Evolutionary conservation across 2,329 filamentous ascomycete genomes (phyloP).

Genomic region (Neofusicoccum cordaticola): DNA sequence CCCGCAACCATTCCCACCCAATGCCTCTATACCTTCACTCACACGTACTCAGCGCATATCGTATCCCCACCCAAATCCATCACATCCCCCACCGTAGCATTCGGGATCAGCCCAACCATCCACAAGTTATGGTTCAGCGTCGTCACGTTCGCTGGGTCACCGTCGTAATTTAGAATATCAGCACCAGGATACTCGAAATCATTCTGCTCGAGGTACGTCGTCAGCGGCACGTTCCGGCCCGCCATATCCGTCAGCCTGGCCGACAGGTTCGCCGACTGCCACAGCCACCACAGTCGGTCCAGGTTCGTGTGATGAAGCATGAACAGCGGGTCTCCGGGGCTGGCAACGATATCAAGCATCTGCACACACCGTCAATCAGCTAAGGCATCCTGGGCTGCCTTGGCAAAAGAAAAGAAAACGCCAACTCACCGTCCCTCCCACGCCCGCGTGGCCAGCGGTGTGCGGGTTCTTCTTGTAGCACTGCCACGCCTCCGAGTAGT

Average conservation of each 20-base stretch:
- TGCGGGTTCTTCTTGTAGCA: conserved; percentile 17
- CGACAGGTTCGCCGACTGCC: conserved; percentile 38
- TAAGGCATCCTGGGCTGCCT: no score
- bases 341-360: conserved; percentile 17
- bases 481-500: conserved; percentile 16
- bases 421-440: conserved; percentile 9
- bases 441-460: conserved; percentile 10
- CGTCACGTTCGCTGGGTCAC: conserved; percentile 17
- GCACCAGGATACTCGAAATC: conserved; percentile 4
- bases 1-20: no score
- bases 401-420: no score
- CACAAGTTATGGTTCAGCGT: conserved; percentile 19
- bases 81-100: conserved; percentile 18
- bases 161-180: conserved; percentile 17
- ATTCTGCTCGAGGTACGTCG: conserved; percentile 8
- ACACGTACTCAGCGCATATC: conserved; percentile 19
- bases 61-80: conserved; percentile 17
- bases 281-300: conserved; percentile 45
- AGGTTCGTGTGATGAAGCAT: conserved; percentile 45
- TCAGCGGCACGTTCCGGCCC: conserved; percentile 11
- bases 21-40: not conserved
- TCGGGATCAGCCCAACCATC: conserved; percentile 17
- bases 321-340: conserved; percentile 31
- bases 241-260: conserved; percentile 15
- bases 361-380: not conserved